Conservation (phyloP, 2,329 filamentous ascomycete genomes). For the Cercospora sojina region DNA sequence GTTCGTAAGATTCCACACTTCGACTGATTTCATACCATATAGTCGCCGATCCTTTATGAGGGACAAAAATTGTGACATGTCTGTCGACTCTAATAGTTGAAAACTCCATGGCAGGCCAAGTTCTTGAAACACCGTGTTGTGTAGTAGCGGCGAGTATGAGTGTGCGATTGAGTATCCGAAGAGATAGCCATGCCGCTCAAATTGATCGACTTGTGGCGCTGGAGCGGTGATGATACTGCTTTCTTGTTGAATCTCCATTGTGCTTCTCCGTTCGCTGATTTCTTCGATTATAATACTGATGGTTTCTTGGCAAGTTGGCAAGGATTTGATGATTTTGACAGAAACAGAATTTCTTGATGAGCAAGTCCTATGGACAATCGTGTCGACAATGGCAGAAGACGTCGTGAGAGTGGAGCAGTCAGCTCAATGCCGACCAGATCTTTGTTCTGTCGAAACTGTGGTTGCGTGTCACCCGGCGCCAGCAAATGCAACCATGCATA, state of each 20-base stretch:
- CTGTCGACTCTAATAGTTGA: constrained; percentile 48
- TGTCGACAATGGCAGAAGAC: background rate
- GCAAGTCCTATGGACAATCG: background rate
- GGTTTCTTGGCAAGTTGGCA: background rate
- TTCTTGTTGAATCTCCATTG: constrained; percentile 19
- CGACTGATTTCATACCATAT: constrained; percentile 51
- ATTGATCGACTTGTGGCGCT: constrained; percentile 34
- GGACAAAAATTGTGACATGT: constrained; percentile 46
- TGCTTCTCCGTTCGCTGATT: background rate
- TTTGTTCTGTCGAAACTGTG: background rate
- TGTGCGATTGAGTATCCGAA: constrained; percentile 59
- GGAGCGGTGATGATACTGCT: constrained; percentile 28
- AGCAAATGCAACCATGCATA: background rate
- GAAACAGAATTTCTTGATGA: background rate
- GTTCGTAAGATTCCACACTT: background rate
- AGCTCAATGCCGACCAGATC: background rate
- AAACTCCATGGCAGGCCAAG: constrained; percentile 55
- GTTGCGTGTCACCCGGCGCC: background rate
- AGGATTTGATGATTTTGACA: background rate
- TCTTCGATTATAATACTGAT: background rate
- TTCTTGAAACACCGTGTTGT: constrained; percentile 55
- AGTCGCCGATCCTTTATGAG: constrained; percentile 59
- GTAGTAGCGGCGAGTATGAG: constrained; percentile 56
- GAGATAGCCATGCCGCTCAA: constrained; percentile 55
- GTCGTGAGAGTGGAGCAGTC: background rate